These are phyloP conservation scores for Lathyrus aphaca DNA, from an alignment of 306 rosid species.

Conservation along the genomic window DNA sequence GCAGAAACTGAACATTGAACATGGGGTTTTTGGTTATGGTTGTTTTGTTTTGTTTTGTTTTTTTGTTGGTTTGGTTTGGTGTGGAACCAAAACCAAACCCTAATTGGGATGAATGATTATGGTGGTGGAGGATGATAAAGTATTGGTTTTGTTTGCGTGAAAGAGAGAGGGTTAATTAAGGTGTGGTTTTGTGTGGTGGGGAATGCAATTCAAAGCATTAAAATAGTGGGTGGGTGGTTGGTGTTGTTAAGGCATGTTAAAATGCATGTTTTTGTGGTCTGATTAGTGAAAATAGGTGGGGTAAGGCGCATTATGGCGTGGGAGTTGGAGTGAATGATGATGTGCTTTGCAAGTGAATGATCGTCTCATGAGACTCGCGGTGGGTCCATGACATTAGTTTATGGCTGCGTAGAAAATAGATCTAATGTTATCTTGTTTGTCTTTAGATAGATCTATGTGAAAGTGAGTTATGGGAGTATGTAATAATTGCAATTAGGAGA, in stretches of 20 bases:
- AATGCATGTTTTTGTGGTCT: conserved; percentile 16
- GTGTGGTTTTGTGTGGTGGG: conserved; percentile 10
- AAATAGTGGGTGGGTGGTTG: not conserved
- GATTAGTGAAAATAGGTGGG: not conserved
- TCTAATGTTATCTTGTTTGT: not conserved
- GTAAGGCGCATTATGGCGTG: conserved; percentile 34
- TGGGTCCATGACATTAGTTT: conserved; percentile 26
- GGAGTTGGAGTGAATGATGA: not conserved
- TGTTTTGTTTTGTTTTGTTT: not conserved
- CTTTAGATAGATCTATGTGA: not conserved
- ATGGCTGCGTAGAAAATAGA: not conserved
- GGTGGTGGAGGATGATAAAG: not conserved
- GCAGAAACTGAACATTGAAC: conserved; percentile 32
- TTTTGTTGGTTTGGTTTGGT: not conserved
- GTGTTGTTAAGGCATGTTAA: conserved; percentile 31
- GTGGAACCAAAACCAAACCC: conserved; percentile 17
- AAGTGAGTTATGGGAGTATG: not conserved
- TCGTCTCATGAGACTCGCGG: not conserved
- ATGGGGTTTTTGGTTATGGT: conserved; percentile 11
- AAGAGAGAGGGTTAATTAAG: not conserved
- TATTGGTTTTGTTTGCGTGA: not conserved
- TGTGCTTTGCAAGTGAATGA: conserved; percentile 35
- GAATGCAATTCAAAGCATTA: not conserved
- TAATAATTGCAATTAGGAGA: not conserved
- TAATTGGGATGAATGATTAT: not conserved